Conservation (phyloP, 2,329 filamentous ascomycete species). For the Clonostachys rosea region DNA sequence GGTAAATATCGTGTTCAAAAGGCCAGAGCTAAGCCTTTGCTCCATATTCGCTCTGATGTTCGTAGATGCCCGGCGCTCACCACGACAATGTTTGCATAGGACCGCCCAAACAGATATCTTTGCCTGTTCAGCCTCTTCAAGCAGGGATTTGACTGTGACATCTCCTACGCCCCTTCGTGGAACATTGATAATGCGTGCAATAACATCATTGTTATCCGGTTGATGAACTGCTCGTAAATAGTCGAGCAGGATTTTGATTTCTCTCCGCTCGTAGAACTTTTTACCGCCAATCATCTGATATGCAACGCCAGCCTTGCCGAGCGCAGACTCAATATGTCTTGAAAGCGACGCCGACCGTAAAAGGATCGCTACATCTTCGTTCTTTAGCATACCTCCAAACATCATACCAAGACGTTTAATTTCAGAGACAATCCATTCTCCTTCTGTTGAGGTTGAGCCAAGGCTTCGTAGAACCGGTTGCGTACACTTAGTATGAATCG, state of each 20-base stretch:
- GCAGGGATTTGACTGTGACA: slow-evolving; percentile 65
- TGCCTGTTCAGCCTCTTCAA: slow-evolving; percentile 70
- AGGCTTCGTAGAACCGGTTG: slow-evolving; percentile 76
- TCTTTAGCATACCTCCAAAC: slow-evolving; percentile 67
- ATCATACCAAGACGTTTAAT: slow-evolving; percentile 67
- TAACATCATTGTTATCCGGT: slow-evolving; percentile 80
- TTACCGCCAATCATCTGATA: slow-evolving; percentile 90
- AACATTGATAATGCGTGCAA: slow-evolving; percentile 79
- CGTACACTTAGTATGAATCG: slow-evolving; percentile 77
- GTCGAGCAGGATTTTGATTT: slow-evolving; percentile 83
- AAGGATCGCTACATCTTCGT: slow-evolving; percentile 79
- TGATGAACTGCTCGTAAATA: slow-evolving; percentile 84
- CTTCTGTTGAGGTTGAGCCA: slow-evolving; percentile 66
- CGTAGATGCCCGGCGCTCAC: slow-evolving; percentile 39
- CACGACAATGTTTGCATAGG: slow-evolving; percentile 51
- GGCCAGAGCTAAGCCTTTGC: slow-evolving; percentile 44
- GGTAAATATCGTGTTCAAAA: slow-evolving; percentile 36
- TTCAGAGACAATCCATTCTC: slow-evolving; percentile 83
- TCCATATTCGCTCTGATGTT: slow-evolving; percentile 45
- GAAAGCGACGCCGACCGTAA: slow-evolving; percentile 82
- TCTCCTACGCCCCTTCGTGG: slow-evolving; percentile 81
- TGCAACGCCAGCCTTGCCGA: slow-evolving; percentile 76
- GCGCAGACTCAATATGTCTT: slow-evolving; percentile 75
- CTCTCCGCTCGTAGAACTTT: slow-evolving; percentile 86
- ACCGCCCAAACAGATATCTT: slow-evolving; percentile 72